Percentiles rank a stretch among this genome's conserved stretches.
phyloP scores from a whole-genome alignment of 1,139 yeast species.

The Meyerozyma elateridarum region DNA sequence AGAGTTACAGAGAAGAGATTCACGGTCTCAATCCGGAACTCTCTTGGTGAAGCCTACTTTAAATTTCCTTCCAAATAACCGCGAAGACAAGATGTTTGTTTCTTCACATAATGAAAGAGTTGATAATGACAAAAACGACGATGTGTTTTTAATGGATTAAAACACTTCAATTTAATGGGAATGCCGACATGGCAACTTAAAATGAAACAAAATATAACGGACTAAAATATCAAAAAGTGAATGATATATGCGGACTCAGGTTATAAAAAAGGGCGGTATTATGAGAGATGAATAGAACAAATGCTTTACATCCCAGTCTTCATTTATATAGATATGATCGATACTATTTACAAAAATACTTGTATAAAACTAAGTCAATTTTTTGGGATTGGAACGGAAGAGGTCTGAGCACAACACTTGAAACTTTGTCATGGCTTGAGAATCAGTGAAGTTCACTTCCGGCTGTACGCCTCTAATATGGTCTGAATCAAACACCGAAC shows the following conservation, averaged over 20 bases:
- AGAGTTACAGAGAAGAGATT: conserved; percentile 62
- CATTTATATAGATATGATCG: conserved; percentile 4
- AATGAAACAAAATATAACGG: neutral
- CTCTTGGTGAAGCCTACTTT: conserved; percentile 34
- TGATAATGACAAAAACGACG: conserved; percentile 14
- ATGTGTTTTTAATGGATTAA: conserved; percentile 36
- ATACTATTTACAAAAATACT: neutral
- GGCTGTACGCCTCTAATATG: conserved; percentile 33
- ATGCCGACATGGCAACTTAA: neutral
- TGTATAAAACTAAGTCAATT: neutral
- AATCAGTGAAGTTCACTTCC: conserved; percentile 22
- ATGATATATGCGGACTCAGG: conserved; percentile 6
- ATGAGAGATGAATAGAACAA: conserved; percentile 16
- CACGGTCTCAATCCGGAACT: conserved; percentile 50
- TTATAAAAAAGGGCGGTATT: conserved; percentile 4
- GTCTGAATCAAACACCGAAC: conserved; percentile 73
- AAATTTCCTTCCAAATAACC: conserved; percentile 9
- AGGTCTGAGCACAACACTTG: conserved; percentile 27
- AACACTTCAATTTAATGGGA: conserved; percentile 1
- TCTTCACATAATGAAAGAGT: conserved; percentile 5
- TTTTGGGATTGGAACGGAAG: conserved; percentile 19
- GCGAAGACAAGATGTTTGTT: conserved; percentile 7
- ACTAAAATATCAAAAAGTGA: conserved; percentile 1
- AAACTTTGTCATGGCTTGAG: conserved; percentile 23
- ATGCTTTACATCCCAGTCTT: neutral